phyloP scores from a whole-genome alignment of 257 asterid genomes.

The Solanum neorickii region DNA sequence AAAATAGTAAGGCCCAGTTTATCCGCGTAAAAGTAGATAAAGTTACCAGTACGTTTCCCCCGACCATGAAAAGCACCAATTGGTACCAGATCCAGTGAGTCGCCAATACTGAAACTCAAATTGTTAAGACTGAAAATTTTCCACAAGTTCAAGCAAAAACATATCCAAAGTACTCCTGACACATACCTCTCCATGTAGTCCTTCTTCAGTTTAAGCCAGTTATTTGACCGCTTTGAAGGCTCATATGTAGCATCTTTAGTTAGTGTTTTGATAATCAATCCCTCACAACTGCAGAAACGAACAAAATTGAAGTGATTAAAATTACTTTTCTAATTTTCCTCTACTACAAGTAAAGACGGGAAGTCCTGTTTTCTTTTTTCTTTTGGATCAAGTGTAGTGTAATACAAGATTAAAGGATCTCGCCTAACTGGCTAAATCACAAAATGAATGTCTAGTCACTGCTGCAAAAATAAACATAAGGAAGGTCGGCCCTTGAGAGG shows the following conservation, averaged over 20 bases:
- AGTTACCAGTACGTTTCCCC: slow-evolving; percentile 86
- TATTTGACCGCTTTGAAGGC: slow-evolving; percentile 83
- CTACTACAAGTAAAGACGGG: background rate
- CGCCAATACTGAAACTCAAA: slow-evolving; percentile 61
- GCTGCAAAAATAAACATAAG: background rate
- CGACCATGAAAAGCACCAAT: slow-evolving; percentile 93
- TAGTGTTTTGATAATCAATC: slow-evolving; percentile 90
- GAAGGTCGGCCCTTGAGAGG: background rate
- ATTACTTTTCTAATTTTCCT: background rate
- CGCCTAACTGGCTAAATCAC: background rate
- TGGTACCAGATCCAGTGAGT: slow-evolving; percentile 96
- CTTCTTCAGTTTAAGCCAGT: slow-evolving; percentile 91
- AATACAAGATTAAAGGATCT: background rate
- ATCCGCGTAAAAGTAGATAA: background rate
- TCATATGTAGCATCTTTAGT: slow-evolving; percentile 86
- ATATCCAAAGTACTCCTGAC: background rate
- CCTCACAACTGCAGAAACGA: slow-evolving; percentile 60
- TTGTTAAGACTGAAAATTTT: background rate
- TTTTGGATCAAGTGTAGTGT: background rate
- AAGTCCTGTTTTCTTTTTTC: background rate
- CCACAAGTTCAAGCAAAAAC: background rate
- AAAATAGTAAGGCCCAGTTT: background rate
- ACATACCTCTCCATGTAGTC: slow-evolving; percentile 83
- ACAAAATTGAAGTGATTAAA: background rate
- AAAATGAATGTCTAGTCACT: background rate